Percentiles rank a stretch among this genome's conserved stretches.
These are phyloP conservation scores for Malassezia pachydermatis DNA, from an alignment of 1,284 basidiomycete genomes.

Conservation along the genomic window DNA sequence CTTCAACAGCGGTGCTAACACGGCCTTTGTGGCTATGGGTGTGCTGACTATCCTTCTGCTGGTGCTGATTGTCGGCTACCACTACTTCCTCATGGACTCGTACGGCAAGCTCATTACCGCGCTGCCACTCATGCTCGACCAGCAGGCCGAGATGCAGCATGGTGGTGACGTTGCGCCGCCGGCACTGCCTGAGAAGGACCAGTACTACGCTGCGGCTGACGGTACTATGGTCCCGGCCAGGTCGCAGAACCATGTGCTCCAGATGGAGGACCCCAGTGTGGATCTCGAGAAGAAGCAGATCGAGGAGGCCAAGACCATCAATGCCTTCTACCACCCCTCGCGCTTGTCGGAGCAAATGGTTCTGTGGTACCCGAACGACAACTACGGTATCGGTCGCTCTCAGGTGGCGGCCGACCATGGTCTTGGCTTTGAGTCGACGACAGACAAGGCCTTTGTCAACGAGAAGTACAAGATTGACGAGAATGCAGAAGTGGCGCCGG, in stretches of 20 bases:
- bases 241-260: conserved; percentile 3
- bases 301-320: conserved; percentile 8
- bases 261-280: conserved; percentile 12
- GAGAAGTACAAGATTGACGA: conserved; percentile 41
- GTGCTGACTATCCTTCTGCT: conserved; percentile 14
- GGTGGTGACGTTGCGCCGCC: not conserved
- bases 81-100: conserved; percentile 4
- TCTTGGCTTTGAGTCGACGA: conserved; percentile 37
- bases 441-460: conserved; percentile 31
- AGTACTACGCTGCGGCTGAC: conserved; percentile 25
- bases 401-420: conserved; percentile 31
- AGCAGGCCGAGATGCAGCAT: not conserved
- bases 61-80: conserved; percentile 7
- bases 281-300: conserved; percentile 8
- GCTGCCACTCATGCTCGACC: not conserved
- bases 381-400: conserved; percentile 37
- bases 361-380: conserved; percentile 46
- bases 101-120: conserved; percentile 1
- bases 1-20: conserved; percentile 19
- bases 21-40: conserved; percentile 14
- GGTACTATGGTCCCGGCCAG: too few species aligned
- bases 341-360: conserved; percentile 35
- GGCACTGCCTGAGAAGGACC: conserved; percentile 13
- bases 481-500: conserved; percentile 37
- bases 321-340: conserved; percentile 38